Evolutionary conservation across 2,329 filamentous ascomycete genomes (phyloP), one percentile per base, ranked within the genome.

Genomic region (Ophiostoma pallidulum): DNA sequence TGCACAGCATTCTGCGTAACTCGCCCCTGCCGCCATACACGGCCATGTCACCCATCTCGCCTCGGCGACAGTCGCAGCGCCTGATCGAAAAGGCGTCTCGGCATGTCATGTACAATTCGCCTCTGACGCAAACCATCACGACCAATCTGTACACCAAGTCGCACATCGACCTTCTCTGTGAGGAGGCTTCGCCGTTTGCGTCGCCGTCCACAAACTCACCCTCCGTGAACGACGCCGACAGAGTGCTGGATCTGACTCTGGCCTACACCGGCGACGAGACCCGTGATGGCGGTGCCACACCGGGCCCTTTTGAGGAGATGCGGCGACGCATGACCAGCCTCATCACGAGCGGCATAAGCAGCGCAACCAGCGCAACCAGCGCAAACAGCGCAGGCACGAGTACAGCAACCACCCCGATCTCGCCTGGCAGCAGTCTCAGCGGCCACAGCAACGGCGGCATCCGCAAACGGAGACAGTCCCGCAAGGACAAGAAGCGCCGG

Each of bases 1-100:
- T 82, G 9, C 78, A 75, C 59, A 81, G 77, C 61, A 83, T 83
- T 56, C 70, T 83, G 19, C 74, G 78, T 45, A 83, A 83, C 66
- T 83, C 79, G 4, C 79, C 79, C 16, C 66, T 82, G 7, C 76
- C 77, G 18, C 73, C 75, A 1, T 62, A 66, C 3, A 73, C 64
- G 18, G 67, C 73, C 3, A 64, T 66, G 28, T 72, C 73, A 8
- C 74, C 75, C 1, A 62, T 67, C 5, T 78, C 77, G 1, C 72
- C 75, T 2, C 67, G 70, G 49, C 67, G 75, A 32, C 70, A 74
- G 51, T 79, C 77, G 1, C 63, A 69, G 24, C 72, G 75, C 12
- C 62, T 79, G 14, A 69, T 73, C 37, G 74, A 78, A 54, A 74
- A 71, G 54, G 72, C 72, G 1, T 68, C 71, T 12, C 71, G 74